A percentile compares a stretch with the other conserved stretches of the same genome.
These are phyloP conservation scores for Powellomyces hirtus DNA, from an alignment of 192 early-diverging fungal genomes.

Conservation along the genomic window DNA sequence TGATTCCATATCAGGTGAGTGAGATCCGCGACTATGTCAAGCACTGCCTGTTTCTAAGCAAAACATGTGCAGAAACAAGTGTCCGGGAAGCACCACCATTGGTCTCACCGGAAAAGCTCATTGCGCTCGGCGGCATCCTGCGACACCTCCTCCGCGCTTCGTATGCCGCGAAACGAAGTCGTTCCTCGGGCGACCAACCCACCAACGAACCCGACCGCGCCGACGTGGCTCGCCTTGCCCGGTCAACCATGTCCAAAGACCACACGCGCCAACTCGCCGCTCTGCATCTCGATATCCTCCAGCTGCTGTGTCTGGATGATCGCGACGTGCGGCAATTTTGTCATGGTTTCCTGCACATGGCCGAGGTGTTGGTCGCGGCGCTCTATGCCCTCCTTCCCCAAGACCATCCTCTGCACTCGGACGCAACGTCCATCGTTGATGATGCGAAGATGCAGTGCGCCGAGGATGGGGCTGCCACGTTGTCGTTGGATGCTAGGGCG, in stretches of 20 bases:
- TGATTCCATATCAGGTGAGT: constrained; percentile 10
- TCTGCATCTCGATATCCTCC: constrained; percentile 13
- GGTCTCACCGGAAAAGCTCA: not conserved
- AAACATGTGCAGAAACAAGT: constrained; percentile 19
- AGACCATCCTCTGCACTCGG: not conserved
- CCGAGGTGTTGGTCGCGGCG: not conserved
- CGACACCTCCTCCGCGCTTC: not conserved
- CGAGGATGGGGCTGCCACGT: not conserved
- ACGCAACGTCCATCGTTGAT: not conserved
- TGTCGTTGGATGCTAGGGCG: constrained; percentile 8
- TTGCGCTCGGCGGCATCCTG: not conserved
- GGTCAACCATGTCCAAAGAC: not conserved
- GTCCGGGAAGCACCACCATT: not conserved
- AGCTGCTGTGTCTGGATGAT: constrained; percentile 12
- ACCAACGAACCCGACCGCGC: not conserved
- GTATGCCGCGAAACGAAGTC: not conserved
- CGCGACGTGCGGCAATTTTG: not conserved
- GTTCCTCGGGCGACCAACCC: not conserved
- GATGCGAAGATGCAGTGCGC: not conserved
- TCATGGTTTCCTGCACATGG: not conserved
- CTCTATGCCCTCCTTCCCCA: not conserved
- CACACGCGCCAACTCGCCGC: not conserved
- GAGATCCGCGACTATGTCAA: too few species aligned
- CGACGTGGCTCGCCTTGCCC: not conserved
- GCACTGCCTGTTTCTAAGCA: too few species aligned